phyloP scores from a whole-genome alignment of 306 rosid species.

The Ormosia semicastrata region DNA sequence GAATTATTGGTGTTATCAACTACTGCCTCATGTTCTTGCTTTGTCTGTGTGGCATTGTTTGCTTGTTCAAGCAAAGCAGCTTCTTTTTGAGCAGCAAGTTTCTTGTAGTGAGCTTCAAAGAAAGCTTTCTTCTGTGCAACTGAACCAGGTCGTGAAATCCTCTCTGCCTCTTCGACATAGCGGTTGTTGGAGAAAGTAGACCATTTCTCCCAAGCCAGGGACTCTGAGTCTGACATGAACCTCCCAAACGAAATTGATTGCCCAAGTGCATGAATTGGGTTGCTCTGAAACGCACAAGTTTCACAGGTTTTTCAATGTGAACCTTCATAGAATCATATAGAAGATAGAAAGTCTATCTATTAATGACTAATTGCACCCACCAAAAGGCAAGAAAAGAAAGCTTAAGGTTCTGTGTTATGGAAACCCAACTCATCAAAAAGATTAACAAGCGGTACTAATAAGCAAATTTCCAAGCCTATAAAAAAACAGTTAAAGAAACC shows the following conservation, averaged over 20 bases:
- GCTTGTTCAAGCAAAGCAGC: constrained; percentile 77
- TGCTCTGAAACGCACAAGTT: constrained; percentile 60
- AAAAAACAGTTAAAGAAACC: not conserved
- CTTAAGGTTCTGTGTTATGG: not conserved
- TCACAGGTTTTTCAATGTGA: constrained; percentile 37
- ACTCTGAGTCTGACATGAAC: constrained; percentile 58
- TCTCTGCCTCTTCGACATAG: constrained; percentile 94
- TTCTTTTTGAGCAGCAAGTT: constrained; percentile 75
- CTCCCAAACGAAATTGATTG: constrained; percentile 92
- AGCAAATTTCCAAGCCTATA: not conserved
- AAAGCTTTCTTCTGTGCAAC: constrained; percentile 98
- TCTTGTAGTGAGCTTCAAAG: constrained; percentile 98
- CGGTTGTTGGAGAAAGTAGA: constrained; percentile 80
- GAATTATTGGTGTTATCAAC: not conserved
- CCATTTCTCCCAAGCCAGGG: constrained; percentile 93
- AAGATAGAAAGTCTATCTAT: not conserved
- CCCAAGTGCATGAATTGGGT: constrained; percentile 71
- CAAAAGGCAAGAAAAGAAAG: not conserved
- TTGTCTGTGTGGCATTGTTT: constrained; percentile 33
- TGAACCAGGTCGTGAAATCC: constrained; percentile 76
- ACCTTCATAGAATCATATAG: constrained; percentile 21
- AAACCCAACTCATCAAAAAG: not conserved
- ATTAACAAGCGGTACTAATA: not conserved
- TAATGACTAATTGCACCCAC: constrained; percentile 22
- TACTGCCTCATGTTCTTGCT: constrained; percentile 10